These are phyloP conservation scores for Cladosporium phlei DNA, from an alignment of 2,329 filamentous ascomycete species.

Conservation along the genomic window DNA sequence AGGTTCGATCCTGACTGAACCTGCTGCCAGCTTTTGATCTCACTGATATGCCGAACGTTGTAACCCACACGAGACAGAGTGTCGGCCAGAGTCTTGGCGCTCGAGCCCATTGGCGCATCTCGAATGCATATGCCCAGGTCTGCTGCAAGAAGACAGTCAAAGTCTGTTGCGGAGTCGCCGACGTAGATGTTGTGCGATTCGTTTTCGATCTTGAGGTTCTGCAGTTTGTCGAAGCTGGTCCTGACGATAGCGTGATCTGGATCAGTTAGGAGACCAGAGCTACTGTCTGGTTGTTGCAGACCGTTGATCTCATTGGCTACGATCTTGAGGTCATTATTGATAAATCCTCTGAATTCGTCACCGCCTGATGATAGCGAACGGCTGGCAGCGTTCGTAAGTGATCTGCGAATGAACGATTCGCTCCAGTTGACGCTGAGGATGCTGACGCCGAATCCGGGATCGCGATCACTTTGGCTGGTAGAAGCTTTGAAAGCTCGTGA, in stretches of 20 bases:
- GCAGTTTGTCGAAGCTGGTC: conserved; percentile 39
- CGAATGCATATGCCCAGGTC: conserved; percentile 45
- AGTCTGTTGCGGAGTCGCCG: conserved; percentile 46
- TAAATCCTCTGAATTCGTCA: no score
- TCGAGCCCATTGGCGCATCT: conserved; percentile 28
- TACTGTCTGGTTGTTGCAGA: conserved; percentile 22
- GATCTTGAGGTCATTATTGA: conserved; percentile 21
- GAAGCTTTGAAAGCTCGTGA: neutral
- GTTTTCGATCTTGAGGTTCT: neutral
- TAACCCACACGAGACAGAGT: conserved; percentile 21
- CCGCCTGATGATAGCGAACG: neutral
- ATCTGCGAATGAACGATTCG: conserved; percentile 35
- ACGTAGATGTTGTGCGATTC: conserved; percentile 34
- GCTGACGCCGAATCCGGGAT: conserved; percentile 17
- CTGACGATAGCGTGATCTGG: conserved; percentile 26
- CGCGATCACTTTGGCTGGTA: neutral
- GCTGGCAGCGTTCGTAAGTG: neutral
- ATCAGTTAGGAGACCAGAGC: conserved; percentile 26
- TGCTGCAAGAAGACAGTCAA: conserved; percentile 41
- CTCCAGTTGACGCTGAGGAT: conserved; percentile 49
- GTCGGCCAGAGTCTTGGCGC: conserved; percentile 30
- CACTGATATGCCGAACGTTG: neutral
- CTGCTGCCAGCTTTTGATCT: neutral
- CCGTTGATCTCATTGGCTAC: conserved; percentile 35
- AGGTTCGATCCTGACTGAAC: neutral